phyloP scores from a whole-genome alignment of 2,329 filamentous ascomycete genomes.

The Ophiostoma sp. region DNA sequence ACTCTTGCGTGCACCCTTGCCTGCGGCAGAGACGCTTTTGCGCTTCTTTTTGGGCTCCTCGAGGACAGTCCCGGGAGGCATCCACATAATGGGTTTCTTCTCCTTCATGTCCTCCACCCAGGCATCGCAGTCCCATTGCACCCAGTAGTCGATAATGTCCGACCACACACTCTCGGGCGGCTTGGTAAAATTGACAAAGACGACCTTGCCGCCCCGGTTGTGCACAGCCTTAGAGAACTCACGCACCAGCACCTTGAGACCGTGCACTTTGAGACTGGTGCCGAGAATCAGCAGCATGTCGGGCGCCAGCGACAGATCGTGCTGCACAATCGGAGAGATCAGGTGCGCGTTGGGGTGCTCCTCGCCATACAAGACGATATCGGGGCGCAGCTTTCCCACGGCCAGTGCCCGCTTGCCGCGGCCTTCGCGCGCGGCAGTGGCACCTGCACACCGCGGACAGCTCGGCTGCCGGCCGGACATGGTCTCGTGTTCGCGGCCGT shows the following conservation, averaged over 20 bases:
- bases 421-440: slow-evolving; percentile 57
- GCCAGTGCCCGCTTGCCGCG: slow-evolving; percentile 62
- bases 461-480: slow-evolving; percentile 61
- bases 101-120: slow-evolving; percentile 62
- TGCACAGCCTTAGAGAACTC: slow-evolving; percentile 69
- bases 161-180: slow-evolving; percentile 68
- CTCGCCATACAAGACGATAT: slow-evolving; percentile 70
- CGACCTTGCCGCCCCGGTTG: slow-evolving; percentile 60
- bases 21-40: slow-evolving; percentile 29
- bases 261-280: slow-evolving; percentile 66
- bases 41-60: slow-evolving; percentile 38
- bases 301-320: slow-evolving; percentile 59
- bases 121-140: slow-evolving; percentile 69
- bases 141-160: slow-evolving; percentile 67
- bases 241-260: slow-evolving; percentile 63
- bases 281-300: slow-evolving; percentile 66
- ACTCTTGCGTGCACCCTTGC: slow-evolving; percentile 20
- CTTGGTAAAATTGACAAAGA: slow-evolving; percentile 69
- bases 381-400: slow-evolving; percentile 62
- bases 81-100: slow-evolving; percentile 56
- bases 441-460: slow-evolving; percentile 60
- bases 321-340: slow-evolving; percentile 62
- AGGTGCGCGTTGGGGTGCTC: slow-evolving; percentile 64
- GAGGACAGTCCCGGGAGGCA: slow-evolving; percentile 41
- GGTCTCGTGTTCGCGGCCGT: slow-evolving; percentile 50